Conservation (phyloP, 805 yeast genomes). For the Ogataea minuta region DNA sequence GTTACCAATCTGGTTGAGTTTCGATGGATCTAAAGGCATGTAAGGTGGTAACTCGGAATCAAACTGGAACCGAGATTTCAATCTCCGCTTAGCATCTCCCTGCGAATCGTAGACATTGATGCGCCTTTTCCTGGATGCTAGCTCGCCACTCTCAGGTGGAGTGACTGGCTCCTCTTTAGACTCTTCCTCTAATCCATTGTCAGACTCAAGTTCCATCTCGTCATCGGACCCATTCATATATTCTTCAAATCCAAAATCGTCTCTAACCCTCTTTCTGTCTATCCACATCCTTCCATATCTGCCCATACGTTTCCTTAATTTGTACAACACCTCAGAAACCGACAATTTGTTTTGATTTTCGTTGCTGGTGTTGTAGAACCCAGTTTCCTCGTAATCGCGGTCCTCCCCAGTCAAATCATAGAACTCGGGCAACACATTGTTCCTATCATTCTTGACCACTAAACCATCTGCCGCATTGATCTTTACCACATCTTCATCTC, state of each 20-base stretch:
- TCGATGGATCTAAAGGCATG: constrained; percentile 76
- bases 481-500: constrained; percentile 29
- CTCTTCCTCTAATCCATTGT: constrained; percentile 4
- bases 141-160: constrained; percentile 13
- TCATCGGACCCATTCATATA: constrained; percentile 13
- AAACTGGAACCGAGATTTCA: constrained; percentile 49
- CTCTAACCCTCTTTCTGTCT: constrained; percentile 59
- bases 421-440: constrained; percentile 40
- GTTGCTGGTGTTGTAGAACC: constrained; percentile 18
- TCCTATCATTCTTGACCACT: constrained; percentile 40
- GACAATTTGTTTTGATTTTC: constrained; percentile 26
- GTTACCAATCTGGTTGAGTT: constrained; percentile 74
- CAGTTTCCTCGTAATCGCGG: constrained; percentile 23
- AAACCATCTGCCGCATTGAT: constrained; percentile 53
- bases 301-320: constrained; percentile 73
- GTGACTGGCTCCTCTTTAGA: constrained; percentile 6
- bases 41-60: constrained; percentile 43
- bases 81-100: constrained; percentile 36
- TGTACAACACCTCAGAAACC: constrained; percentile 50
- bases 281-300: constrained; percentile 67
- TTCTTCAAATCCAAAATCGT: constrained; percentile 21
- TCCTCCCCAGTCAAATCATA: constrained; percentile 37
- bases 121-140: constrained; percentile 18
- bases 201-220: constrained; percentile 25
- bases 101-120: constrained; percentile 36